Conservation (phyloP, 1,284 basidiomycete species). For the Pascua sp. region DNA sequence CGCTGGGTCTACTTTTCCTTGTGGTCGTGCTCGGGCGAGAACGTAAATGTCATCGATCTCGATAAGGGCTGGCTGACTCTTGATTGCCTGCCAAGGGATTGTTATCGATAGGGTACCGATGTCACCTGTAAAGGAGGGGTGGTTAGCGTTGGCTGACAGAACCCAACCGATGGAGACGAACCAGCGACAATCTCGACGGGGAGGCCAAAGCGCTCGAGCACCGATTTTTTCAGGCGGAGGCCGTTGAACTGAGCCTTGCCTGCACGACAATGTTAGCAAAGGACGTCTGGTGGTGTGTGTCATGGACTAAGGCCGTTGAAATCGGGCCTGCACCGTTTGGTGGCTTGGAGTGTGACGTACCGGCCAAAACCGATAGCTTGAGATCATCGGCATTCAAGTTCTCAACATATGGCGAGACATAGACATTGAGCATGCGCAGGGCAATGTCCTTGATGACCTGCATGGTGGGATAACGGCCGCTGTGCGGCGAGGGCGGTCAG, state of each 20-base stretch:
- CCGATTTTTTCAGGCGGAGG: conserved; percentile 85
- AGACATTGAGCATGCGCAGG: conserved; percentile 70
- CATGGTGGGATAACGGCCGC: conserved; percentile 24
- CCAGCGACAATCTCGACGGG: conserved; percentile 96
- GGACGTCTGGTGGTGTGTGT: neutral
- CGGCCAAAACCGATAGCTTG: conserved; percentile 90
- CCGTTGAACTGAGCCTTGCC: conserved; percentile 79
- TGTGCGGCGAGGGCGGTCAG: conserved; percentile 6
- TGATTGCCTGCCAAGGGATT: conserved; percentile 93
- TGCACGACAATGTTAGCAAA: conserved; percentile 38
- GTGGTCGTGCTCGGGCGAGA: conserved; percentile 53
- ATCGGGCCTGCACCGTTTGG: neutral
- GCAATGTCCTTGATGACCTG: conserved; percentile 44
- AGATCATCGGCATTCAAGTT: conserved; percentile 93
- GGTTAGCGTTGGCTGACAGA: too few species aligned
- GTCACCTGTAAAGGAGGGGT: conserved; percentile 60
- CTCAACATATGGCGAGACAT: conserved; percentile 93
- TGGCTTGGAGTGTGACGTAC: conserved; percentile 45
- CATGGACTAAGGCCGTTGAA: neutral
- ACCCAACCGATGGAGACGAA: conserved; percentile 32
- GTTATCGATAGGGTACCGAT: conserved; percentile 88
- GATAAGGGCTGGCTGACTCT: conserved; percentile 88
- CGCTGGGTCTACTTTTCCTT: conserved; percentile 62
- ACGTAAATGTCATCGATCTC: conserved; percentile 93
- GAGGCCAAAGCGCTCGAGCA: conserved; percentile 91